Conservation (phyloP, 2,329 filamentous ascomycete genomes). For the Claviceps humidiphila region DNA sequence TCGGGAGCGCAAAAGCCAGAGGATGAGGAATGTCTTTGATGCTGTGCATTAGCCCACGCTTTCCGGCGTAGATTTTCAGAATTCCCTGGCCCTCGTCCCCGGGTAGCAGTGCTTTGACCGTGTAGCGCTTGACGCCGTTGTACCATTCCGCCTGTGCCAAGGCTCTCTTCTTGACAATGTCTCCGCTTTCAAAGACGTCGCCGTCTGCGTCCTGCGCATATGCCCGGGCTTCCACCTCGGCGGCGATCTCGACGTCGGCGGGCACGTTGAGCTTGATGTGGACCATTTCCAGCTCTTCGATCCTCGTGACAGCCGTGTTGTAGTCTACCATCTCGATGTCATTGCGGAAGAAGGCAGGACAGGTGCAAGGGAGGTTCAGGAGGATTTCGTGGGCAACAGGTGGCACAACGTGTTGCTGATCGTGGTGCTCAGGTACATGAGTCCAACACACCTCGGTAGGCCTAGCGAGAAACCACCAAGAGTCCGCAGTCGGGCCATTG, state of each 20-base stretch:
- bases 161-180: slow-evolving; percentile 71
- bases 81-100: slow-evolving; percentile 82
- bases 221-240: slow-evolving; percentile 76
- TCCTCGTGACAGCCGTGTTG: slow-evolving; percentile 71
- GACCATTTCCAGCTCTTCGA: slow-evolving; percentile 87
- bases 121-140: slow-evolving; percentile 76
- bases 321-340: slow-evolving; percentile 71
- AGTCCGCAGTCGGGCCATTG: slow-evolving; percentile 58
- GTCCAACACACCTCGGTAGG: slow-evolving; percentile 91
- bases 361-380: slow-evolving; percentile 73
- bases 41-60: slow-evolving; percentile 90
- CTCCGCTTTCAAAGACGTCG: slow-evolving; percentile 85
- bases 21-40: slow-evolving; percentile 94
- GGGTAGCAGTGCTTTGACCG: slow-evolving; percentile 81
- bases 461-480: slow-evolving; percentile 85
- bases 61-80: slow-evolving; percentile 86
- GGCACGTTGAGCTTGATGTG: slow-evolving; percentile 83
- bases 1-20: slow-evolving; percentile 76
- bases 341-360: slow-evolving; percentile 79
- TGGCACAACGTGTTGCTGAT: slow-evolving; percentile 88
- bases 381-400: slow-evolving; percentile 75
- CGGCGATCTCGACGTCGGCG: slow-evolving; percentile 77
- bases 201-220: slow-evolving; percentile 77
- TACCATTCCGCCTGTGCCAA: slow-evolving; percentile 89
- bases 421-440: slow-evolving; percentile 75